These are phyloP conservation scores for Stromatinia cepivora DNA, from an alignment of 2,329 filamentous ascomycete genomes.

Conservation along the genomic window DNA sequence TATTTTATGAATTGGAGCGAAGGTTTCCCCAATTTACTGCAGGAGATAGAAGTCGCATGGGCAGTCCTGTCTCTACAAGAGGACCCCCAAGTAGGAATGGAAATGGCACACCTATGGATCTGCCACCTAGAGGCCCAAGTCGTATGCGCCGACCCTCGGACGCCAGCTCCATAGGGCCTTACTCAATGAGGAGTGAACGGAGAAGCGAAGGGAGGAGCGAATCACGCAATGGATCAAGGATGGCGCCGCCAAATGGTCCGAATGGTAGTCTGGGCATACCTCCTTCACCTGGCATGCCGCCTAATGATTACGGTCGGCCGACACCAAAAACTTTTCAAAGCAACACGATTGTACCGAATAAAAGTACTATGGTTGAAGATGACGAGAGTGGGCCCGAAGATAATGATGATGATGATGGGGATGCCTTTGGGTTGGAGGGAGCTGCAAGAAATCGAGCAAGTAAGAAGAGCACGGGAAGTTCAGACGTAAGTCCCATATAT, in stretches of 20 bases:
- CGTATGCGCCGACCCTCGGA: constrained; percentile 52
- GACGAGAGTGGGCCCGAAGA: constrained; percentile 67
- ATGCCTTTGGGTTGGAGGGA: constrained; percentile 61
- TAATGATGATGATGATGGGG: constrained; percentile 83
- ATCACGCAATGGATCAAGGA: constrained; percentile 41
- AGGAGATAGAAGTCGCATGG: constrained; percentile 65
- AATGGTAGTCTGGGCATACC: constrained; percentile 54
- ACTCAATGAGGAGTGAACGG: constrained; percentile 41
- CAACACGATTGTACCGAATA: constrained; percentile 96
- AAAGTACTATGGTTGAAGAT: constrained; percentile 96
- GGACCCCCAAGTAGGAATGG: constrained; percentile 56
- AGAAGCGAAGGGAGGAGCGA: constrained; percentile 27
- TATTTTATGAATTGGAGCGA: constrained; percentile 91
- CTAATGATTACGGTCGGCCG: constrained; percentile 71
- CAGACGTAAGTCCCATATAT: constrained; percentile 42
- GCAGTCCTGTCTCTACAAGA: constrained; percentile 67
- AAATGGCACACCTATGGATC: constrained; percentile 59
- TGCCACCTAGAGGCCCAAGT: constrained; percentile 55
- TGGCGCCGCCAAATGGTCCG: constrained; percentile 40
- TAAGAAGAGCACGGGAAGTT: constrained; percentile 43
- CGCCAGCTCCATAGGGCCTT: constrained; percentile 53
- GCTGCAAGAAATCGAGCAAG: constrained; percentile 42
- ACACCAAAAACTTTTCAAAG: constrained; percentile 88
- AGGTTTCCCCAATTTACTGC: constrained; percentile 79
- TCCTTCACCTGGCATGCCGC: constrained; percentile 57